Evolutionary conservation across 352 stramenopile species (phyloP).

Genomic region (Pythium pyrilobum): DNA sequence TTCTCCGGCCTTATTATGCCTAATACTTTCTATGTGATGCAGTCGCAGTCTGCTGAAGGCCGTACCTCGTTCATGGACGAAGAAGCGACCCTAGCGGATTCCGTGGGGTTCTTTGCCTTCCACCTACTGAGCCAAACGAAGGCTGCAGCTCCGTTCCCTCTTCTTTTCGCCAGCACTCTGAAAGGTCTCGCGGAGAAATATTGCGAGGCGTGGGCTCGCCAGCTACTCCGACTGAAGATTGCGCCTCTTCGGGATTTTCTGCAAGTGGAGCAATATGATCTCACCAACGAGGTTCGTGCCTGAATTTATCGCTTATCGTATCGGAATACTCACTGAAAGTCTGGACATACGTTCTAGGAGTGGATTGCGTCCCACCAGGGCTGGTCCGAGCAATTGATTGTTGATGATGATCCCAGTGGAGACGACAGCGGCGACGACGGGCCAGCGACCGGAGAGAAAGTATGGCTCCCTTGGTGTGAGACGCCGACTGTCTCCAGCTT

Average conservation of each 20-base stretch:
- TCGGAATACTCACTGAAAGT: no score
- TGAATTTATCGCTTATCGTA: no score
- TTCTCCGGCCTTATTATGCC: no score
- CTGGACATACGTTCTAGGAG: no score
- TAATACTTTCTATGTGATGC: no score
- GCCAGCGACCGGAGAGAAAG: conserved; percentile 40
- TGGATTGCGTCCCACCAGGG: conserved; percentile 72
- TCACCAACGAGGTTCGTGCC: conserved; percentile 72
- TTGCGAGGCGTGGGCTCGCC: conserved; percentile 60
- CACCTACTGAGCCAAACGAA: conserved; percentile 46
- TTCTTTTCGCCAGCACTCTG: conserved; percentile 53
- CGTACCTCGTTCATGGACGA: conserved; percentile 52
- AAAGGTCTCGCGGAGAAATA: conserved; percentile 53
- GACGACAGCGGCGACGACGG: conserved; percentile 33
- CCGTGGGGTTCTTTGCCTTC: conserved; percentile 49
- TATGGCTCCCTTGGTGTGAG: conserved; percentile 84
- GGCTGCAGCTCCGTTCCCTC: conserved; percentile 25
- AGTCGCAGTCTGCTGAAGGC: conserved; percentile 16
- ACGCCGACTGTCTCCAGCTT: conserved; percentile 80
- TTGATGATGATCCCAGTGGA: conserved; percentile 25
- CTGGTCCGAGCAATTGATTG: conserved; percentile 69
- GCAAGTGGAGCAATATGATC: conserved; percentile 59
- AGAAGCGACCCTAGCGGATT: conserved; percentile 34
- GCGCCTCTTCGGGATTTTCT: conserved; percentile 54
- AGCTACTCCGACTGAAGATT: conserved; percentile 57